phyloP scores from a whole-genome alignment of 2,329 filamentous ascomycete species.

The Fusarium metavorans region DNA sequence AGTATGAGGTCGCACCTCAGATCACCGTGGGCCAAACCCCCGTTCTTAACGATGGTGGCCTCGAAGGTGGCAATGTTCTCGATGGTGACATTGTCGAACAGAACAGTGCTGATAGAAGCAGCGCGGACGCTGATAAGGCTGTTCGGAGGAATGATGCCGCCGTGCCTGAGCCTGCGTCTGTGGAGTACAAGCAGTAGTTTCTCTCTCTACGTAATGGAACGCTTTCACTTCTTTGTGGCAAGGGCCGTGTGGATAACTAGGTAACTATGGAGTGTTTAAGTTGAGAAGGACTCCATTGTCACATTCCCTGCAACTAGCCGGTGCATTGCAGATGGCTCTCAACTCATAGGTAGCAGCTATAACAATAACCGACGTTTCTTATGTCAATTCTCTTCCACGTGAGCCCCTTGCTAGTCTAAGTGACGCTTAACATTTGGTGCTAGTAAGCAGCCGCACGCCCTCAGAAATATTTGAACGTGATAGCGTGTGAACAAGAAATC shows the following conservation, averaged over 20 bases:
- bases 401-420: neutral
- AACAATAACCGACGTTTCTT: neutral
- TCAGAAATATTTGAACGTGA: neutral
- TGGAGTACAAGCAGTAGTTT: slow-evolving; percentile 13
- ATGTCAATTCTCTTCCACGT: neutral
- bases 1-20: slow-evolving; percentile 34
- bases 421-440: neutral
- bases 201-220: neutral
- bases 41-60: slow-evolving; percentile 14
- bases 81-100: neutral
- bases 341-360: neutral
- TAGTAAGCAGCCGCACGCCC: neutral
- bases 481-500: neutral
- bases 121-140: slow-evolving; percentile 23
- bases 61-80: slow-evolving; percentile 17
- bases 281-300: neutral
- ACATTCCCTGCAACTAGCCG: neutral
- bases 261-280: neutral
- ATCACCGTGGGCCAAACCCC: slow-evolving; percentile 28
- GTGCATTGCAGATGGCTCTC: neutral
- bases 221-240: neutral
- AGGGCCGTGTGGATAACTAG: neutral
- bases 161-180: neutral
- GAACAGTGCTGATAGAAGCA: slow-evolving; percentile 19
- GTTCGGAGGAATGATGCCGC: neutral